Evolutionary conservation across 2,329 filamentous ascomycete genomes (phyloP).

Genomic region (Hypoxylon sp.): DNA sequence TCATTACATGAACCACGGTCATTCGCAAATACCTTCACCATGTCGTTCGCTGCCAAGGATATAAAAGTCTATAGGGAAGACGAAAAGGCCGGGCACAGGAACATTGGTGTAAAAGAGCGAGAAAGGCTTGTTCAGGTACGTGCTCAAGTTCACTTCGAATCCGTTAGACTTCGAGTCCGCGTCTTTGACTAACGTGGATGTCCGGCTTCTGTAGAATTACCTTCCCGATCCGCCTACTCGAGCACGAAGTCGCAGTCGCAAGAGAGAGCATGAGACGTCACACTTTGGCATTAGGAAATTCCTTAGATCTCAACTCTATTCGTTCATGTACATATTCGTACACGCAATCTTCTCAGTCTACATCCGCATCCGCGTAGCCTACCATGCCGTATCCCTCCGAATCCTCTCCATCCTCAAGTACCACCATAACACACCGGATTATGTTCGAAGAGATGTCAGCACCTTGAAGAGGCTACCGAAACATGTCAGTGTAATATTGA

Average conservation of each 20-base stretch:
- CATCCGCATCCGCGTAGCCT: conserved; percentile 84
- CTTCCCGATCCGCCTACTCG: conserved; percentile 49
- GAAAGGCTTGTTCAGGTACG: conserved; percentile 63
- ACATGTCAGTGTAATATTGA: conserved; percentile 89
- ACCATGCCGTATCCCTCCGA: conserved; percentile 83
- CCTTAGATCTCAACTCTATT: conserved; percentile 73
- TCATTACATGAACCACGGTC: conserved; percentile 9
- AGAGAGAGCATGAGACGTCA: conserved; percentile 55
- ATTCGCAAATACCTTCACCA: conserved; percentile 44
- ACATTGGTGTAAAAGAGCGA: conserved; percentile 61
- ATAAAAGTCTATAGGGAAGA: conserved; percentile 63
- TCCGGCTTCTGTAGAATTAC: conserved; percentile 48
- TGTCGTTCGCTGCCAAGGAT: conserved; percentile 58
- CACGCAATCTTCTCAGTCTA: conserved; percentile 91
- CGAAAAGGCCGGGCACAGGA: conserved; percentile 60
- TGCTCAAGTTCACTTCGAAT: not conserved
- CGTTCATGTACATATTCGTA: conserved; percentile 77
- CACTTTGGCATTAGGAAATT: conserved; percentile 73
- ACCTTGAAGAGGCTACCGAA: conserved; percentile 80
- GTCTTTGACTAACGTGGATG: conserved; percentile 23
- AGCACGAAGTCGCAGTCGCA: conserved; percentile 51
- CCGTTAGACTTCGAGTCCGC: conserved; percentile 30
- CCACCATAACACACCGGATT: conserved; percentile 94
- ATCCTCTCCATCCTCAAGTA: conserved; percentile 89
- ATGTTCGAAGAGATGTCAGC: conserved; percentile 90